Evolutionary conservation across 2,329 filamentous ascomycete species (phyloP).

Genomic region (Aureobasidium sp.): DNA sequence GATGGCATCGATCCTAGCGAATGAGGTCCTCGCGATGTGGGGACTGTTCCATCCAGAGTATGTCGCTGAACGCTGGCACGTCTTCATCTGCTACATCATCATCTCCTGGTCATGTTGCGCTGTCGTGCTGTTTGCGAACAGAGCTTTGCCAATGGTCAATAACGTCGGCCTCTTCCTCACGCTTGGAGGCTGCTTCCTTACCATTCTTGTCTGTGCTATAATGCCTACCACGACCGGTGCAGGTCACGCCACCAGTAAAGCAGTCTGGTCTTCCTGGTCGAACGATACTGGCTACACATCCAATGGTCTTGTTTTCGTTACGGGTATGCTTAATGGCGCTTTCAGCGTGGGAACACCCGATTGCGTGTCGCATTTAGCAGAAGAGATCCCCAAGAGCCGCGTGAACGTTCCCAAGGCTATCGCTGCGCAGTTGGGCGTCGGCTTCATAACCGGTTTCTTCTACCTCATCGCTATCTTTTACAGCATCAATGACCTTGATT

Average conservation of each 20-base stretch:
- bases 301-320: conserved; percentile 54
- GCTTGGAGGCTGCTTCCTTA: conserved; percentile 48
- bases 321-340: conserved; percentile 60
- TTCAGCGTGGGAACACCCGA: conserved; percentile 60
- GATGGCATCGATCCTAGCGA: conserved; percentile 39
- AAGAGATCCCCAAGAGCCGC: conserved; percentile 52
- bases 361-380: conserved; percentile 55
- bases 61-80: conserved; percentile 42
- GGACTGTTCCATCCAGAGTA: conserved; percentile 43
- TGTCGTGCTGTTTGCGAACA: conserved; percentile 50
- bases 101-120: conserved; percentile 41
- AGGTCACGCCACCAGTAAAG: conserved; percentile 33
- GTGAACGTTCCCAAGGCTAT: conserved; percentile 50
- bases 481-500: conserved; percentile 51
- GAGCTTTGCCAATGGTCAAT: conserved; percentile 46
- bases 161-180: conserved; percentile 50
- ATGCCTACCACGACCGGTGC: conserved; percentile 44
- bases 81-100: conserved; percentile 45
- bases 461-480: conserved; percentile 44
- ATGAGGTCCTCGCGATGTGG: conserved; percentile 44
- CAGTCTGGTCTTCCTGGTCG: conserved; percentile 38
- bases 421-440: conserved; percentile 44
- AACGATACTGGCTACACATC: conserved; percentile 38
- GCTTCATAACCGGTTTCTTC: conserved; percentile 46
- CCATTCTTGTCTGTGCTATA: conserved; percentile 48